Conservation (phyloP, 2,329 filamentous ascomycete genomes). For the Curvularia spicifera region DNA sequence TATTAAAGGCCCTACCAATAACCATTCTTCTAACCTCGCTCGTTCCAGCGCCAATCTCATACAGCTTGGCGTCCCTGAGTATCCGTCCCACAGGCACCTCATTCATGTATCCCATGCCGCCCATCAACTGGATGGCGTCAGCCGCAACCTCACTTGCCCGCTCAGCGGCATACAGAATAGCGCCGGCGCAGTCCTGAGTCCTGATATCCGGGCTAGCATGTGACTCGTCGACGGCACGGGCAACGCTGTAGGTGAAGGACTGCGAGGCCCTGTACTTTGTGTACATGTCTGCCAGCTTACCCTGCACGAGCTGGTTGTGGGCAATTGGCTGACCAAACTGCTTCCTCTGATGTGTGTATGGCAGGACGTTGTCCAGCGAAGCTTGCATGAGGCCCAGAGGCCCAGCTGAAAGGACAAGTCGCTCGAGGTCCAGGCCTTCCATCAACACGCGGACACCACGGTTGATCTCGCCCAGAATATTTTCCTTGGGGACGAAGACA, state of each 20-base stretch:
- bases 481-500: conserved; percentile 84
- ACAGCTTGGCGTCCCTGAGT: conserved; percentile 78
- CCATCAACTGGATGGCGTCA: conserved; percentile 89
- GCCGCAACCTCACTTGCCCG: conserved; percentile 84
- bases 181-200: conserved; percentile 92
- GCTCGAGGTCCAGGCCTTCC: conserved; percentile 93
- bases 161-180: conserved; percentile 92
- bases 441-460: conserved; percentile 89
- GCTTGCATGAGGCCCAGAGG: conserved; percentile 96
- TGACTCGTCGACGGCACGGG: conserved; percentile 71
- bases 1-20: conserved; percentile 90
- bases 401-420: conserved; percentile 87
- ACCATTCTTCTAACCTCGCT: conserved; percentile 94
- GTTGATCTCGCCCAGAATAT: conserved; percentile 80
- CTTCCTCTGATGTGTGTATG: conserved; percentile 85
- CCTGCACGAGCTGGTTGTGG: conserved; percentile 91
- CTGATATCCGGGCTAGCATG: conserved; percentile 64
- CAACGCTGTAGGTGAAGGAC: conserved; percentile 88
- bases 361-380: conserved; percentile 81
- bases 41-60: conserved; percentile 96
- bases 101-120: conserved; percentile 95
- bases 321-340: conserved; percentile 89
- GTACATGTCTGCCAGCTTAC: conserved; percentile 95
- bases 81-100: conserved; percentile 90
- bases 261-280: conserved; percentile 84